These are phyloP conservation scores for Tetracladium setigerum DNA, from an alignment of 495 filamentous ascomycete genomes.

Conservation along the genomic window DNA sequence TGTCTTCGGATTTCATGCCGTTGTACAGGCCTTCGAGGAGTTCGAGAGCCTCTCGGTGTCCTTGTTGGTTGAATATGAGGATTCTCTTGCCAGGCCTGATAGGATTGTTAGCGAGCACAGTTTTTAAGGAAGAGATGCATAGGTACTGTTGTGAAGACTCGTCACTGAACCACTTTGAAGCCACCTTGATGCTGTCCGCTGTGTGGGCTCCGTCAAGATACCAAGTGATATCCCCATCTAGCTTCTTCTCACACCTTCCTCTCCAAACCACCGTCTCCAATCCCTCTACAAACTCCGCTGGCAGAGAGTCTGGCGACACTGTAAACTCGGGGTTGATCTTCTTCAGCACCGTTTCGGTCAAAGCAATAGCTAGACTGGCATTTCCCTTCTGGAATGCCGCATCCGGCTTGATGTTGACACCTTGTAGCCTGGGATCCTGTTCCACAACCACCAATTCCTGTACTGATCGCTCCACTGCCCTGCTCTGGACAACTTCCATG, in stretches of 20 bases:
- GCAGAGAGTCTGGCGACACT: constrained; percentile 33
- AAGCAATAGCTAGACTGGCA: constrained; percentile 70
- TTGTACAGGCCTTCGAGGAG: constrained; percentile 59
- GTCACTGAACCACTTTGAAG: constrained; percentile 68
- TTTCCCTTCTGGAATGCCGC: constrained; percentile 83
- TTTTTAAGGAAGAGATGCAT: constrained; percentile 11
- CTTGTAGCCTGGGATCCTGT: constrained; percentile 42
- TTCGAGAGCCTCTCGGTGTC: constrained; percentile 64
- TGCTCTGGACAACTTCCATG: constrained; percentile 55
- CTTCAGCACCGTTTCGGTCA: constrained; percentile 56
- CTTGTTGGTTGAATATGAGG: constrained; percentile 95
- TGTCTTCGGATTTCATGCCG: constrained; percentile 33
- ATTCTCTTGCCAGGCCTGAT: constrained; percentile 39
- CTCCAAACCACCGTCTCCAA: constrained; percentile 68
- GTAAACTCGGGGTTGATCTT: constrained; percentile 31
- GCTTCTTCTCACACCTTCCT: constrained; percentile 75
- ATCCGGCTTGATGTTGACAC: constrained; percentile 65
- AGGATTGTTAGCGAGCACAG: neutral
- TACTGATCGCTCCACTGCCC: constrained; percentile 61
- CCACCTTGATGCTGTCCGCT: constrained; percentile 72
- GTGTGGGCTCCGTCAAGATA: constrained; percentile 92
- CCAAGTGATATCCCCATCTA: constrained; percentile 62
- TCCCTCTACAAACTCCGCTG: constrained; percentile 62
- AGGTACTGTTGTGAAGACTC: constrained; percentile 33
- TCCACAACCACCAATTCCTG: constrained; percentile 48